A percentile compares a stretch with the other conserved stretches of the same genome.
Conservation (phyloP, 257 asterid species). For the Fraxinus cuspidata region DNA sequence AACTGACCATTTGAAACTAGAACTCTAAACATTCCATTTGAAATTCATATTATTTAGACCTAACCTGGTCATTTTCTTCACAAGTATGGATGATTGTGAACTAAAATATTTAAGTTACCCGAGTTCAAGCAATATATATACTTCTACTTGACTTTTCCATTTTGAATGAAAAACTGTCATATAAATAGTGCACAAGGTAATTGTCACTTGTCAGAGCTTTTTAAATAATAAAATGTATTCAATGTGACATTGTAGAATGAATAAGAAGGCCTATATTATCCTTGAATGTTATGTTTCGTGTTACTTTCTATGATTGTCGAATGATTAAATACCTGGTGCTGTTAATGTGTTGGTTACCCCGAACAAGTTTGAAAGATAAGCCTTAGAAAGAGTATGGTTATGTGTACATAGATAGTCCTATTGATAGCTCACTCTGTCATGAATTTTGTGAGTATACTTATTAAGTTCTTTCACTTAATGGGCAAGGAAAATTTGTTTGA, state of each 20-base stretch:
- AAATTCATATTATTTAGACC: not conserved
- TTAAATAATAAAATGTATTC: no score
- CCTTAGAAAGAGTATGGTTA: constrained; percentile 3
- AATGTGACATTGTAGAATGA: not conserved
- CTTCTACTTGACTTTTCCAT: not conserved
- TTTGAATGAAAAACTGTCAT: not conserved
- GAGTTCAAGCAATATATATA: constrained; percentile 5
- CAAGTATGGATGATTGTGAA: not conserved
- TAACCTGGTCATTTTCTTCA: not conserved
- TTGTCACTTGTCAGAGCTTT: not conserved
- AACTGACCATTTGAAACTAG: not conserved
- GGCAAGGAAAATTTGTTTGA: constrained; percentile 7
- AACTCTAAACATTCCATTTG: not conserved
- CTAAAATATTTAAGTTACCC: not conserved
- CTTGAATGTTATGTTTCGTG: not conserved
- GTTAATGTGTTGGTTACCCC: constrained; percentile 6
- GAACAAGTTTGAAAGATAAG: constrained; percentile 6
- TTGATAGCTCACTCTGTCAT: not conserved
- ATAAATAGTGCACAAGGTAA: not conserved
- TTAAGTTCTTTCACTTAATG: constrained; percentile 5
- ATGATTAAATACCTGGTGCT: not conserved
- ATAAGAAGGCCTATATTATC: not conserved
- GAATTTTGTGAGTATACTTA: constrained; percentile 2
- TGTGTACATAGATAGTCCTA: constrained; percentile 12
- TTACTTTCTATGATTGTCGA: constrained; percentile 4